Base-by-base conservation (phyloP, 1,284 basidiomycete species). In the Papiliotrema terrestris region DNA sequence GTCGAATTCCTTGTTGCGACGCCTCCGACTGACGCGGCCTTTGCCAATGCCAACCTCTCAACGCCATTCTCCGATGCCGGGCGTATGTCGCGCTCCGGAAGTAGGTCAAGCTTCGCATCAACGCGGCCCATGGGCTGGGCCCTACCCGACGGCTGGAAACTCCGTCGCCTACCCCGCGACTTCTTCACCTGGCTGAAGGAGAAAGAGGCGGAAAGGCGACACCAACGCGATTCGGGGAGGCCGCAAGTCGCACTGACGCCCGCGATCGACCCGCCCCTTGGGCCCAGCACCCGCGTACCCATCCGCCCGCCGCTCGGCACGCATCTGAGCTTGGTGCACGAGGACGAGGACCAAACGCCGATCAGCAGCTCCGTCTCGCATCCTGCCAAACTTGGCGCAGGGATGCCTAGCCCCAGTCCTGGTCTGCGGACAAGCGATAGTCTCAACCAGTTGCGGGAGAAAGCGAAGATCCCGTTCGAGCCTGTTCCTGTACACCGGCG, bases 1-100 rank as follows among this genome's bases (percentile, higher is more conserved):
- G 86, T 87, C 29, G 83, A 83, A 25, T 82, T 88, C 68, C 81
- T 97, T 14, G 83, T 87, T 19, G 91, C 90, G n/a, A 68, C 70
- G 2, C 71, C 74, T 0, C 67, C 68, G 0, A 54, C 52, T 3
- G 71, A 71, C 25, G 68, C 70, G 8, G 71, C 73, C 3, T 76
- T 63, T 54, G 45, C 51, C 19, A 71, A 67, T 45, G 51, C 72
- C 6, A 35, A 55, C 54, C 14, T 63, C 57, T n/a, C 58, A 54
- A 62, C 69, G 2, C 67, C 63, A 46, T 45, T 67, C 17, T 51
- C 63, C 2, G 67, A 69, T 45, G 65, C 62, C 5, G 45, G 51
- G 1, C 51, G 53, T 5, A 59, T 45, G 29, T 61, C 63, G 0
- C 62, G 68, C 4, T 67, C 69, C 3, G 53, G 67, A 2, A 73